Base-by-base conservation (phyloP, 257 asterid genomes). In the Phtheirospermum japonicum region DNA sequence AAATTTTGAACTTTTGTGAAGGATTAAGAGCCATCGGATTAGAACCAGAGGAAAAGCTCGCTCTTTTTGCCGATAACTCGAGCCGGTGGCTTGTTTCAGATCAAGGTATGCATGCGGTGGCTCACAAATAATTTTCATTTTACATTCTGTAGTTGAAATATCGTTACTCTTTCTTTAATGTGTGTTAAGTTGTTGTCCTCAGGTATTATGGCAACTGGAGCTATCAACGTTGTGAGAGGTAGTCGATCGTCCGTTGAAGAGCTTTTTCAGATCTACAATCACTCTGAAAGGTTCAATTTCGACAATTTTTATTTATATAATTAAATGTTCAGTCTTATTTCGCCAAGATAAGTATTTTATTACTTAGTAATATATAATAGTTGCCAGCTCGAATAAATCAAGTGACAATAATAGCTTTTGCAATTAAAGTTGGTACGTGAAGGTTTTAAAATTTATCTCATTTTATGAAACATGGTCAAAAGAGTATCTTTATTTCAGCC, bases 1-100 rank as follows among this genome's bases (percentile, higher is more conserved):
- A 48, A 19, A 48, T 48, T 48, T 48, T 48, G 54, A 17, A 48
- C 26, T 48, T 48, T 17, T 48, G 28, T 17, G 54, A 48, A 48
- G 54, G 54, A 17, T 7, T 48, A 14, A 48, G 54, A 48, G 54
- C 5, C 54, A 14, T 48, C 12, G 54, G 54, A 48, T 48, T 48
- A 48, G 54, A 48, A 48, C 54, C 54, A 48, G 54, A 48, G 54
- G 54, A 48, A 48, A 48, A 48, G 54, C 54, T 48, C 14, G 54
- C 54, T 19, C 28, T 48, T 3, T 48, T 48, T 48, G 54, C 54
- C 14, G 54, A 48, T 16, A 48, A 48, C 14, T 48, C 54, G 8
- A 13, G 54, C 18, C 54, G 54, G 54, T 48, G 54, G 54, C 54
- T 48, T 48, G 54, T 48, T 48, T 14, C 54, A 17, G 54, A 48